Conservation (phyloP, 1,284 basidiomycete species). For the Cerrena zonata region DNA sequence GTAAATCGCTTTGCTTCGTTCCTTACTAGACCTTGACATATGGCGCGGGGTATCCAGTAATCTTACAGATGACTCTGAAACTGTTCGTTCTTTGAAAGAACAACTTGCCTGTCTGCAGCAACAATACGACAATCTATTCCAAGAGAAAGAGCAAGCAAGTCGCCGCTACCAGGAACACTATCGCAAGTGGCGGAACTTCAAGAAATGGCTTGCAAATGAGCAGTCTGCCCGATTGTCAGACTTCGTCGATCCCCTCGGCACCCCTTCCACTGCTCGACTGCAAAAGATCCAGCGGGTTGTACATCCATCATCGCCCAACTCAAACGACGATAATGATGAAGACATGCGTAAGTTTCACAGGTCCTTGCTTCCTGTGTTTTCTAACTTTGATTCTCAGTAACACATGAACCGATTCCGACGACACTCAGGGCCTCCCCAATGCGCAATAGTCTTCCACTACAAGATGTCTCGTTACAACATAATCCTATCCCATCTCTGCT, state of each 20-base stretch:
- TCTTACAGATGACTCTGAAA: no score
- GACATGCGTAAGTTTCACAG: no score
- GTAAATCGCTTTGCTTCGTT: background rate
- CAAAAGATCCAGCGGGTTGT: background rate
- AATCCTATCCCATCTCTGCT: no score
- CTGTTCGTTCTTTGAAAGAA: no score
- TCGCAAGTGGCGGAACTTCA: constrained; percentile 5
- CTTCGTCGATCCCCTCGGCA: background rate
- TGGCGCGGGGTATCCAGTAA: no score
- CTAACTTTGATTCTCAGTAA: no score
- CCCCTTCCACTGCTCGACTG: background rate
- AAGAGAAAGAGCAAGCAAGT: constrained; percentile 1
- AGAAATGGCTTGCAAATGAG: constrained; percentile 1
- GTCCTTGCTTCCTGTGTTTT: no score
- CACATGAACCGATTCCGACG: no score
- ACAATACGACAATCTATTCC: constrained; percentile 1
- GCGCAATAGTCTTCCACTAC: no score
- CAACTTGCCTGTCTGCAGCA: background rate
- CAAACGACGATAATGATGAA: background rate
- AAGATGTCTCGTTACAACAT: no score
- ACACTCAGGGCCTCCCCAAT: no score
- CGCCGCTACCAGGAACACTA: background rate
- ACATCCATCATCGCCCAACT: background rate
- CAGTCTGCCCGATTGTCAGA: background rate
- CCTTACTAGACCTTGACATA: background rate